Base-by-base conservation (phyloP, 106 monocot genomes). In the Allium cepa region DNA sequence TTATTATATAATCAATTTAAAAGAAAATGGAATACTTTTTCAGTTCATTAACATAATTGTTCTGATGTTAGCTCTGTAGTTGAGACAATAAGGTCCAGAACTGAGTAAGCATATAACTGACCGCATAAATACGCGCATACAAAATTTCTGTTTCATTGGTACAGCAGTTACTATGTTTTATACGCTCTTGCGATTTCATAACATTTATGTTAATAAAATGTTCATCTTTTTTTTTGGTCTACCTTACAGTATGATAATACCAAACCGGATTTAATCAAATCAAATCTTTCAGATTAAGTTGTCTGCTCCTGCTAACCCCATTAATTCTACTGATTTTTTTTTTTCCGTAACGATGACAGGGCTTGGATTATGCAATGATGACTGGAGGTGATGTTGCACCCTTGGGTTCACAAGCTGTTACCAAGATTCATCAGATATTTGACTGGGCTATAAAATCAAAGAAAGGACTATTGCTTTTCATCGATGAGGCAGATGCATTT, bases 361-460 rank as follows among this genome's bases (percentile, higher is more conserved):
- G 91, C 56, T 73, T 95, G 45, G 95, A 95, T 86, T 95, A 95
- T 79, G 95, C 95, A 63, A 95, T 95, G 95, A 95, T 95, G 95
- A 91, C 95, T 10, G 95, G 95, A 56, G 95, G 95, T n/a, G 95
- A 95, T 74, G 95, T 95, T 64, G 95, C 88, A 57, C 95, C 95
- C 36, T 73, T 95, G 53, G 91, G 95, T 70, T 88, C 95, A 63
- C 78, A 95, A 60, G 95, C 91, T 75, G 95, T 95, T 36, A 95
- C 91, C 17, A 95, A 95, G 71, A 95, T 91, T 26, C 95, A 95
- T 86, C 75, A 91, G 74, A 95, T 95, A 69, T 95, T 95, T 80
- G 95, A 95, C 74, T 95, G 95, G 95, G 95, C 95, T 22, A 91
- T 85, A 56, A 95, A 91, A 46, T 91, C 95, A 9, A 88, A 50